These are phyloP conservation scores for Sporobolomyces phaffii DNA, from an alignment of 768 basidiomycete species.

Conservation along the genomic window DNA sequence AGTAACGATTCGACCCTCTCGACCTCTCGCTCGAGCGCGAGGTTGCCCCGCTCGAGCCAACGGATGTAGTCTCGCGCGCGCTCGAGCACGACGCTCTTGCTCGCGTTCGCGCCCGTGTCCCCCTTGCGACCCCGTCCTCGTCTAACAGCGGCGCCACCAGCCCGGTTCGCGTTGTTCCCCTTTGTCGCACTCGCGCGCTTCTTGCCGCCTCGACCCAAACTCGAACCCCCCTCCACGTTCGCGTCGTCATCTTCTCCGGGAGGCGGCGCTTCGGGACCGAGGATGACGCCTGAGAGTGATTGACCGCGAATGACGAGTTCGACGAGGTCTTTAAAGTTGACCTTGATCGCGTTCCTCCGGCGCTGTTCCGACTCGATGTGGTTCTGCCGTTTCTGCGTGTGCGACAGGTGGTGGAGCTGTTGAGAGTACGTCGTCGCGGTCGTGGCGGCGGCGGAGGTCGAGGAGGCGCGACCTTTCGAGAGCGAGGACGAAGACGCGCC, in stretches of 20 bases:
- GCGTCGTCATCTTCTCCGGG: not conserved
- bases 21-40: constrained; percentile 65
- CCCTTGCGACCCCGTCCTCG: constrained; percentile 34
- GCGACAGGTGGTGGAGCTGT: constrained; percentile 50
- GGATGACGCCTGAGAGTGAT: constrained; percentile 56
- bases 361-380: constrained; percentile 95
- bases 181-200: constrained; percentile 48
- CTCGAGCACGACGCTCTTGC: constrained; percentile 83
- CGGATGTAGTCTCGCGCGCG: constrained; percentile 76
- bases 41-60: constrained; percentile 78
- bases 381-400: constrained; percentile 84
- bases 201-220: not conserved
- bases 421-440: not conserved
- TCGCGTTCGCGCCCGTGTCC: constrained; percentile 34
- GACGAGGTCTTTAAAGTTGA: constrained; percentile 81
- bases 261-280: constrained; percentile 19
- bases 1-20: constrained; percentile 54
- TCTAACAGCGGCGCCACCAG: not conserved
- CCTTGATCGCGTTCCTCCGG: constrained; percentile 81
- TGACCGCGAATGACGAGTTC: constrained; percentile 57
- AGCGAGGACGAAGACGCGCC: not conserved
- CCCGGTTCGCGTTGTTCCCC: constrained; percentile 56
- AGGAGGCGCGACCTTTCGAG: not conserved
- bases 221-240: not conserved
- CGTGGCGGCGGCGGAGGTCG: not conserved